Evolutionary conservation across 2,329 filamentous ascomycete genomes (phyloP).

Genomic region (Neofusicoccum umdonicola): DNA sequence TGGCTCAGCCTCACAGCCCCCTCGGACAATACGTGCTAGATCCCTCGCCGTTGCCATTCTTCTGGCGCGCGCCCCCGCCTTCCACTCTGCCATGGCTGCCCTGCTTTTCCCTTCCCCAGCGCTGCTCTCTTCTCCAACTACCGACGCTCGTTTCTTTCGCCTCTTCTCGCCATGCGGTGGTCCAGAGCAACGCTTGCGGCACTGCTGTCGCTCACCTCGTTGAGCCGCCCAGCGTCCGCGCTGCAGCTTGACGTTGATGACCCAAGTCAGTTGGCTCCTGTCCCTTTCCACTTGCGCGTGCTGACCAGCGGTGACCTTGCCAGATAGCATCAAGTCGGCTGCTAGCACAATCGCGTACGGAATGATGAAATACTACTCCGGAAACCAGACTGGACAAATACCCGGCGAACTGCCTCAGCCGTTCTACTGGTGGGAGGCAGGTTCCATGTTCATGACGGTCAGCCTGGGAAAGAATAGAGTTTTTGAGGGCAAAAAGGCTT

Average conservation of each 20-base stretch:
- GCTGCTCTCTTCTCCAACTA: background rate
- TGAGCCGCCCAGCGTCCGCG: background rate
- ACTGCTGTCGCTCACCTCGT: background rate
- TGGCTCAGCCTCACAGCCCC: slow-evolving; percentile 6
- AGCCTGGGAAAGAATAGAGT: background rate
- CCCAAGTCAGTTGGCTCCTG: background rate
- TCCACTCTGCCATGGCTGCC: background rate
- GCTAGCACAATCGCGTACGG: slow-evolving; percentile 45
- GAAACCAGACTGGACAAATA: slow-evolving; percentile 49
- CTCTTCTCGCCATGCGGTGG: background rate
- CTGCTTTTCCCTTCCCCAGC: no score
- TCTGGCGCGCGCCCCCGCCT: no score
- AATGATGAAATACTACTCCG: slow-evolving; percentile 55
- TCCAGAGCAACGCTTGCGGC: background rate
- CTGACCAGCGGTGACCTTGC: background rate
- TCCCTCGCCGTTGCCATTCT: no score
- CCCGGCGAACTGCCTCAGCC: slow-evolving; percentile 52
- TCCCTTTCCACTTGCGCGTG: no score
- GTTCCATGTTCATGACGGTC: slow-evolving; percentile 56
- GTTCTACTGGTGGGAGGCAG: slow-evolving; percentile 68
- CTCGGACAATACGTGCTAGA: background rate
- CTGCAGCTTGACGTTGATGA: slow-evolving; percentile 6
- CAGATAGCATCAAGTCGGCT: slow-evolving; percentile 41
- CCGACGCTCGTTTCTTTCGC: background rate
- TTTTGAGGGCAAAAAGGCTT: background rate